Percentiles rank a stretch among this genome's conserved stretches.
phyloP scores from a whole-genome alignment of 495 filamentous ascomycete species.

The Trypethelium eluteriae region DNA sequence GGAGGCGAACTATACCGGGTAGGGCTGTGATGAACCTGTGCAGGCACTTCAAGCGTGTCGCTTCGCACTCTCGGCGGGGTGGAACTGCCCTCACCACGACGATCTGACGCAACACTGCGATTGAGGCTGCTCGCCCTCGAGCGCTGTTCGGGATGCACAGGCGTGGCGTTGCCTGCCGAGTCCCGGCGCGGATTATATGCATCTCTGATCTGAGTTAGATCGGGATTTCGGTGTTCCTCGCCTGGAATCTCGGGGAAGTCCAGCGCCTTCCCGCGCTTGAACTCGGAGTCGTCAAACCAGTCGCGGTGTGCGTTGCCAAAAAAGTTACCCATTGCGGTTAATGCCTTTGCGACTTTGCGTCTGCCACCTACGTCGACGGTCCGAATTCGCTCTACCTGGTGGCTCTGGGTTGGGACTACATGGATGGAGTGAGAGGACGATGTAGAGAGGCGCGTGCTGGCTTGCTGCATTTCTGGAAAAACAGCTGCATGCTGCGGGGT shows the following conservation, averaged over 20 bases:
- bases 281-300: constrained; percentile 42
- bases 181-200: constrained; percentile 35
- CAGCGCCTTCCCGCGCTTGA: constrained; percentile 37
- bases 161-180: constrained; percentile 20
- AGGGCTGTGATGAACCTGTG: constrained; percentile 3
- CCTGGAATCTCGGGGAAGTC: constrained; percentile 47
- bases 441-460: not conserved
- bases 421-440: not conserved
- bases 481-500: not conserved
- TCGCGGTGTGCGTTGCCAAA: constrained; percentile 39
- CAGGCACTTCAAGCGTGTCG: constrained; percentile 15
- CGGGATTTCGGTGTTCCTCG: constrained; percentile 39
- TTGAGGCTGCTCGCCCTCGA: constrained; percentile 29
- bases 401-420: not conserved
- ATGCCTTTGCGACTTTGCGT: constrained; percentile 36
- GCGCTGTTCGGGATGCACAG: constrained; percentile 16
- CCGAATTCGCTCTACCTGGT: constrained; percentile 18
- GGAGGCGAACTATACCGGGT: not conserved
- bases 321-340: constrained; percentile 32
- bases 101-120: not conserved
- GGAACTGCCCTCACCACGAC: not conserved
- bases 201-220: constrained; percentile 36
- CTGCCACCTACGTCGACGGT: constrained; percentile 31
- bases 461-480: not conserved
- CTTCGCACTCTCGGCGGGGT: constrained; percentile 5